These are phyloP conservation scores for Sugiyamaella marilandica DNA, from an alignment of 805 yeast species.

Conservation along the genomic window DNA sequence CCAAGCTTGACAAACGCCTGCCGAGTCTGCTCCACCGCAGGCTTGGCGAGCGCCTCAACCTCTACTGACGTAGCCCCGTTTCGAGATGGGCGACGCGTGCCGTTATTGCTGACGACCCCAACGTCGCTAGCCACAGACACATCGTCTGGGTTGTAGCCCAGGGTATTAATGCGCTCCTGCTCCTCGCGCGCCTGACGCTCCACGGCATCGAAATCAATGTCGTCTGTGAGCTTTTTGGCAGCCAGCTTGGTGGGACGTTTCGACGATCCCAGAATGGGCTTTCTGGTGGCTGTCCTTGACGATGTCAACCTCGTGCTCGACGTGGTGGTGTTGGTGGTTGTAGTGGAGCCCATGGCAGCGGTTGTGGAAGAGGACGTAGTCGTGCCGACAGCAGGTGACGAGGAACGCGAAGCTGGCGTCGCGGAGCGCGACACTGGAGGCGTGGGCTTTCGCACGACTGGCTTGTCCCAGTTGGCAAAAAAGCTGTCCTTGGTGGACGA, in stretches of 20 bases:
- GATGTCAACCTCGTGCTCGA: conserved; percentile 12
- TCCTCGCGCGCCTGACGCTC: conserved; percentile 80
- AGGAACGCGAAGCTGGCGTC: conserved; percentile 27
- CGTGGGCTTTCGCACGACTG: conserved; percentile 41
- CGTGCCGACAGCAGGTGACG: conserved; percentile 18
- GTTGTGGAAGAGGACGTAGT: conserved; percentile 9
- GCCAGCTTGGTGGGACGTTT: conserved; percentile 25
- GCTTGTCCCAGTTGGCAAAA: conserved; percentile 87
- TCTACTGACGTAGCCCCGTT: not conserved
- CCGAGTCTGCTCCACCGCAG: conserved; percentile 16
- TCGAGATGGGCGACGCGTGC: not conserved
- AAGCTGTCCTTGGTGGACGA: conserved; percentile 62
- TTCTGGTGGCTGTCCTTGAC: conserved; percentile 8
- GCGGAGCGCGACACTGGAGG: conserved; percentile 41
- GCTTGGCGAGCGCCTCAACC: conserved; percentile 2
- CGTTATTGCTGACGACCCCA: not conserved
- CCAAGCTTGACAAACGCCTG: conserved; percentile 47
- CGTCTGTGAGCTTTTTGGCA: conserved; percentile 37
- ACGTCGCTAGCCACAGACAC: conserved; percentile 9
- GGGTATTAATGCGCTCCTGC: conserved; percentile 53
- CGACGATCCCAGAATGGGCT: conserved; percentile 30
- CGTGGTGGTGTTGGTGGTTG: conserved; percentile 19
- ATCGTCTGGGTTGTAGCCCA: conserved; percentile 41
- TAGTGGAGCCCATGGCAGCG: conserved; percentile 16
- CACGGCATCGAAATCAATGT: conserved; percentile 58